Evolutionary conservation across 768 basidiomycete genomes (phyloP).

Genomic region (Favolaschia claudopus): DNA sequence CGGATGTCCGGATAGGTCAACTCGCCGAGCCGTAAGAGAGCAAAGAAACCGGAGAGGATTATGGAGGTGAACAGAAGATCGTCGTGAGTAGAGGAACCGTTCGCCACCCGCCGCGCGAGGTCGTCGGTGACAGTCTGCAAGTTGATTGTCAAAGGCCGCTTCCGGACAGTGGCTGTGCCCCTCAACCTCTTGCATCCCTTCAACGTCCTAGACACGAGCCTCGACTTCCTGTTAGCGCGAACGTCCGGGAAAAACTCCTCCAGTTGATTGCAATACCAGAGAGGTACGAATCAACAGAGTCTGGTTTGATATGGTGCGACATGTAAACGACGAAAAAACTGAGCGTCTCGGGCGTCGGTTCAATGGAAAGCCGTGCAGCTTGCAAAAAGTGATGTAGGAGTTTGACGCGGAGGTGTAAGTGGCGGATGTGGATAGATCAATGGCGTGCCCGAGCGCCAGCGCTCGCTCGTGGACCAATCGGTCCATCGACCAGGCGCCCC

Average conservation of each 20-base stretch:
- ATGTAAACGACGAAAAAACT: constrained; percentile 44
- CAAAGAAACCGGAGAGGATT: constrained; percentile 38
- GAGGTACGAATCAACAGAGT: constrained; percentile 42
- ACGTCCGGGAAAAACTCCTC: too few relatives aligned
- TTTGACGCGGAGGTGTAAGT: constrained; percentile 39
- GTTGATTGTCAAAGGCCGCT: constrained; percentile 31
- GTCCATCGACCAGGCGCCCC: constrained; percentile 43
- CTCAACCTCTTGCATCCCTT: constrained; percentile 35
- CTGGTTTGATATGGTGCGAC: constrained; percentile 42
- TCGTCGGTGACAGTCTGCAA: constrained; percentile 5
- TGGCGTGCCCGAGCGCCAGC: constrained; percentile 29
- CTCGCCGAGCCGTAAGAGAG: constrained; percentile 41
- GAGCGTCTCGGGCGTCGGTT: constrained; percentile 43
- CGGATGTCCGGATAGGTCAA: constrained; percentile 32
- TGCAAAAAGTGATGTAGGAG: constrained; percentile 40
- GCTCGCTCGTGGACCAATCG: constrained; percentile 34
- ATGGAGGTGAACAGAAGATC: constrained; percentile 36
- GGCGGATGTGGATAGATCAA: constrained; percentile 26
- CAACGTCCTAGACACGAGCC: constrained; percentile 37
- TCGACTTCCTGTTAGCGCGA: constrained; percentile 32
- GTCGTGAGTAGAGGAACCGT: constrained; percentile 17
- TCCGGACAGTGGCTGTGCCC: constrained; percentile 28
- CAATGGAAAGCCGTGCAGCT: constrained; percentile 32
- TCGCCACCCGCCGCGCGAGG: background rate
- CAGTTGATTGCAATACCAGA: constrained; percentile 46